Evolutionary conservation across 1,139 yeast species (phyloP), one percentile per base, ranked within the genome.

Genomic region (Debaryomycetaceae sp.): DNA sequence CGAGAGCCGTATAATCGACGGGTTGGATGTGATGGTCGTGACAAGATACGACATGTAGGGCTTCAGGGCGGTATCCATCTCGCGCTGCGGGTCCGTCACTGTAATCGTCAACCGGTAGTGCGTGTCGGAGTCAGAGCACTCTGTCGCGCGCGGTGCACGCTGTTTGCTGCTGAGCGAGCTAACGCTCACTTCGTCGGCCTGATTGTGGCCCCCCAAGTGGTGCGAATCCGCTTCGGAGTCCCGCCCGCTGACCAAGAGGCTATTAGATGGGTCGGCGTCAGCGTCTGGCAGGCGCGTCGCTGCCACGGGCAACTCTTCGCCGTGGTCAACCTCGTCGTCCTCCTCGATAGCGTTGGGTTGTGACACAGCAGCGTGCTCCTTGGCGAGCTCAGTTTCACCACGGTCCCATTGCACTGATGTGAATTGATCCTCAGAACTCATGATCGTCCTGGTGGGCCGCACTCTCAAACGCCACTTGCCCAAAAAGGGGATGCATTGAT

Each of bases 1-100:
- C 9, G 57, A 45, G 22, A 65, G 51, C 38, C 58, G 57, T 28
- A 61, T 49, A 27, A 71, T 59, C 7, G 61, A 58, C 0, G 75
- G 71, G 38, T 70, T 65, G 43, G 68, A 54, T 10, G 76, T 61
- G 1, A 63, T 57, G n/a, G 95, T 81, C 11, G 83, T 75, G 20
- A 91, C 68, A 31, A 84, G 71, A 49, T 86, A 91, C 4, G 95
- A 77, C 7, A 88, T 85, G 54, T 67, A 89, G 4, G 93, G 82
- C 42, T 82, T 83, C 41, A 84, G 84, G 2, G 85, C 83, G 30
- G 84, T 85, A 42, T 77, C 79, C 42, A 65, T 46, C 41, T 85
- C 95, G 48, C 86, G 80, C 44, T 78, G 78, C 1, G 97, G 96
- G 25, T 75, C 75, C 4, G 76, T 61, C 3, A 86, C 93, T 3